Percentiles rank a stretch among this genome's conserved stretches.
Conservation (phyloP, 2,329 filamentous ascomycete species). For the Trichoderma oligosporum region DNA sequence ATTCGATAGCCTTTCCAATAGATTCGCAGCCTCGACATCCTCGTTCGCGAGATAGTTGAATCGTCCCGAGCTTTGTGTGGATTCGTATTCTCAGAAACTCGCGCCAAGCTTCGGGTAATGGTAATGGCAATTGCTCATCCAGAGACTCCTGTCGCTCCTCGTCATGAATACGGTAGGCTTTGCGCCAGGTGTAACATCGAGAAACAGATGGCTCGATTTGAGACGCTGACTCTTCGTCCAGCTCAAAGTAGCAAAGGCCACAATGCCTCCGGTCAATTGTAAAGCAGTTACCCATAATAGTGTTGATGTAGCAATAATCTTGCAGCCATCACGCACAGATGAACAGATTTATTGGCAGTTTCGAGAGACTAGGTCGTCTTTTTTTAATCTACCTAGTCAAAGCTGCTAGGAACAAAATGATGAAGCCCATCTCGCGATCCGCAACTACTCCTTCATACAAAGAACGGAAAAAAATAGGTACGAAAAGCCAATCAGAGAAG, state of each 20-base stretch:
- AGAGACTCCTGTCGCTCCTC: not conserved
- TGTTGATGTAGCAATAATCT: not conserved
- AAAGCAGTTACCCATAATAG: slow-evolving; percentile 3
- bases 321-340: no score
- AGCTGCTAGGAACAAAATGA: no score
- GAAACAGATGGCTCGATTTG: not conserved
- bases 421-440: no score
- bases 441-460: no score
- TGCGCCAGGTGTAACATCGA: slow-evolving; percentile 1
- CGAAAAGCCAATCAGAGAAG: no score
- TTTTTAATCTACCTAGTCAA: no score
- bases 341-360: no score
- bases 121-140: slow-evolving; percentile 13
- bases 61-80: not conserved
- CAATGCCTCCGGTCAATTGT: not conserved
- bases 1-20: not conserved
- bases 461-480: no score
- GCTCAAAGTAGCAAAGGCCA: slow-evolving; percentile 17
- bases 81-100: not conserved
- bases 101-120: not conserved
- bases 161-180: not conserved
- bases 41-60: not conserved
- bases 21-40: slow-evolving; percentile 11
- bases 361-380: no score
- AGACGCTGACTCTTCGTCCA: not conserved